phyloP scores from a whole-genome alignment of 1,284 basidiomycete genomes.

The Phaffia rhodozyma region DNA sequence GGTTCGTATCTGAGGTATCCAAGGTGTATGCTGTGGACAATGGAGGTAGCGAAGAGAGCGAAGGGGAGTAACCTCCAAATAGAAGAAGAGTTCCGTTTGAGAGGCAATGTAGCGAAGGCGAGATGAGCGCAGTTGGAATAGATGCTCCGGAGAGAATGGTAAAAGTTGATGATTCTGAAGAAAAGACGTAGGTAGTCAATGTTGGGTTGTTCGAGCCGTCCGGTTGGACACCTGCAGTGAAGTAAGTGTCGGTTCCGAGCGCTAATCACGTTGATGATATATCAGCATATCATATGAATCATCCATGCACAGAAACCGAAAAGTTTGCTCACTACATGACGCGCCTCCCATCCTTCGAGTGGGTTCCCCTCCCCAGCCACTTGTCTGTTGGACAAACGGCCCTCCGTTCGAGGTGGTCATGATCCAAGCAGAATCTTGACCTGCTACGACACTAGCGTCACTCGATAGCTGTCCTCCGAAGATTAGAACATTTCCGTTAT shows the following conservation, averaged over 20 bases:
- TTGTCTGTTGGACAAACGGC: conserved; percentile 2
- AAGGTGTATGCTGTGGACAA: conserved; percentile 14
- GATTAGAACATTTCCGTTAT: background rate
- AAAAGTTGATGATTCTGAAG: background rate
- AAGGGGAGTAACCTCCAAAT: conserved; percentile 8
- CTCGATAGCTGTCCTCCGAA: conserved; percentile 15
- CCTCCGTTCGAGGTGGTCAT: background rate
- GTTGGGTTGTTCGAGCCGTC: conserved; percentile 12
- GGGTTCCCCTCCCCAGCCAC: conserved; percentile 5
- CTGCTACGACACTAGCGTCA: conserved; percentile 4
- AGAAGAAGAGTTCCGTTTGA: conserved; percentile 14
- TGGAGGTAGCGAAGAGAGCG: background rate
- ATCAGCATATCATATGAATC: background rate
- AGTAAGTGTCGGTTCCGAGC: background rate
- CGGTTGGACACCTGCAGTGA: conserved; percentile 7
- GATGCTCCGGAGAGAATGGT: background rate
- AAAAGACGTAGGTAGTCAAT: conserved; percentile 8
- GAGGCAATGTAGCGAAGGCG: conserved; percentile 15
- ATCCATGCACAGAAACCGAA: background rate
- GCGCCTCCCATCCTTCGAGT: conserved; percentile 13
- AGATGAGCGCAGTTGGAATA: conserved; percentile 11
- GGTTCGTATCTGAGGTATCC: background rate
- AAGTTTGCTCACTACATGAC: conserved; percentile 6
- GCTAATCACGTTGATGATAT: background rate
- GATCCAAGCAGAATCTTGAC: conserved; percentile 4